These are phyloP conservation scores for Vigna mungo DNA, from an alignment of 306 rosid genomes.

Conservation along the genomic window DNA sequence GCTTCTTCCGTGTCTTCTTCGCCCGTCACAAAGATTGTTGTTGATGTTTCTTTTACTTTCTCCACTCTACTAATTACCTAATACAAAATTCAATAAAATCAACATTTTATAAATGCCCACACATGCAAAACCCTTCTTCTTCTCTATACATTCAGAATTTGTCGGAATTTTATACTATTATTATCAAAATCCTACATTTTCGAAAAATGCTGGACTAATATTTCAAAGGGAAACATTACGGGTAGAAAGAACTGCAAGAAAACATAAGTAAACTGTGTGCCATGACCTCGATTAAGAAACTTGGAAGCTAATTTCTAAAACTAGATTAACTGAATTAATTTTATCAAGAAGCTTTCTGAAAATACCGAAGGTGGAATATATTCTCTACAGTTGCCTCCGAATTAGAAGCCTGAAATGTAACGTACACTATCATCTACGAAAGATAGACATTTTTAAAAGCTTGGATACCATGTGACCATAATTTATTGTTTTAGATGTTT, in stretches of 20 bases:
- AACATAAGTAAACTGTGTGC: background rate
- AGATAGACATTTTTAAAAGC: background rate
- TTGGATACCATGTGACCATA: background rate
- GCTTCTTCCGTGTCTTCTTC: slow-evolving; percentile 86
- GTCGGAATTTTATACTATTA: too few species aligned
- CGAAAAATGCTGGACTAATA: background rate
- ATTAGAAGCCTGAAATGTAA: background rate
- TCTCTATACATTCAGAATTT: too few species aligned
- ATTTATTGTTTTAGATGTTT: slow-evolving; percentile 12
- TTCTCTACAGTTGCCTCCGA: background rate
- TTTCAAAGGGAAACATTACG: background rate
- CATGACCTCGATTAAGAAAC: slow-evolving; percentile 19
- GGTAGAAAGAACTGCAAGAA: background rate
- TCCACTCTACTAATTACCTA: slow-evolving; percentile 61
- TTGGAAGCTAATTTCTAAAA: background rate
- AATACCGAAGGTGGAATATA: background rate
- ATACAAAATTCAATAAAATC: background rate
- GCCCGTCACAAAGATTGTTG: slow-evolving; percentile 70
- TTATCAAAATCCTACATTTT: background rate
- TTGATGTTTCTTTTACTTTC: slow-evolving; percentile 59
- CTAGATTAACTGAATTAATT: background rate
- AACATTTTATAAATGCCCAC: background rate
- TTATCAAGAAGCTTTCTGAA: background rate
- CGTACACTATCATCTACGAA: background rate
- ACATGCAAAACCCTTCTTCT: too few species aligned